Percentiles rank a stretch among this genome's conserved stretches.
phyloP scores from a whole-genome alignment of 805 yeast species.

The Yarrowia yakushimensis region DNA sequence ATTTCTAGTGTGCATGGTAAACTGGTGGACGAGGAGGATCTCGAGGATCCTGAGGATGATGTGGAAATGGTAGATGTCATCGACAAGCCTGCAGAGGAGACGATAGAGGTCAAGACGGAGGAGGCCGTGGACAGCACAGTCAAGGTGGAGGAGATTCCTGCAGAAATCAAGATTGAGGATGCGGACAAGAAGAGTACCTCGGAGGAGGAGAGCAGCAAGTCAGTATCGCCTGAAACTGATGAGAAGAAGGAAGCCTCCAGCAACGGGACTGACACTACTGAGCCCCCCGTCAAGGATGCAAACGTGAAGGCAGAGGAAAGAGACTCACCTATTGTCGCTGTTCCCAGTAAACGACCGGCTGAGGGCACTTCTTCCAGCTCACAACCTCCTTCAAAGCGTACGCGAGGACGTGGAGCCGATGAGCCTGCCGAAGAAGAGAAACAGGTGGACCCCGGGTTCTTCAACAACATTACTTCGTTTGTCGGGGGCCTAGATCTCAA shows the following conservation, averaged over 20 bases:
- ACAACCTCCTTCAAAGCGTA: conserved; percentile 4
- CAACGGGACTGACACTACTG: not conserved
- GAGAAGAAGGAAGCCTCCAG: not conserved
- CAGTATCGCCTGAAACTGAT: not conserved
- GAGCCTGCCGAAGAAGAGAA: not conserved
- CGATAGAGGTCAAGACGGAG: not conserved
- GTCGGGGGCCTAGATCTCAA: not conserved
- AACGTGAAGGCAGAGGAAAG: not conserved
- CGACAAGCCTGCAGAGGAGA: not conserved
- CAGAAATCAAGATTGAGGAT: not conserved
- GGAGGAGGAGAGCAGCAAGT: not conserved
- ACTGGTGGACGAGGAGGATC: conserved; percentile 8
- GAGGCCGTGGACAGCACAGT: not conserved
- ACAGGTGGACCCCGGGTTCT: conserved; percentile 1
- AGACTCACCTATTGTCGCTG: not conserved
- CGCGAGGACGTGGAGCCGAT: conserved; percentile 7
- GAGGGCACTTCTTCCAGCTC: not conserved
- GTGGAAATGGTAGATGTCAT: conserved; percentile 1
- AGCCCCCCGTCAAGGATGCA: too few relatives aligned
- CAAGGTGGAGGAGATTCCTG: not conserved
- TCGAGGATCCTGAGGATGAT: not conserved
- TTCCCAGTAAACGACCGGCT: not conserved
- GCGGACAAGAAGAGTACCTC: not conserved
- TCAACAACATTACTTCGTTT: not conserved
- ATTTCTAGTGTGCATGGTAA: conserved; percentile 8